phyloP scores from a whole-genome alignment of 2,329 filamentous ascomycete species.

The Ophiostoma perfectum region DNA sequence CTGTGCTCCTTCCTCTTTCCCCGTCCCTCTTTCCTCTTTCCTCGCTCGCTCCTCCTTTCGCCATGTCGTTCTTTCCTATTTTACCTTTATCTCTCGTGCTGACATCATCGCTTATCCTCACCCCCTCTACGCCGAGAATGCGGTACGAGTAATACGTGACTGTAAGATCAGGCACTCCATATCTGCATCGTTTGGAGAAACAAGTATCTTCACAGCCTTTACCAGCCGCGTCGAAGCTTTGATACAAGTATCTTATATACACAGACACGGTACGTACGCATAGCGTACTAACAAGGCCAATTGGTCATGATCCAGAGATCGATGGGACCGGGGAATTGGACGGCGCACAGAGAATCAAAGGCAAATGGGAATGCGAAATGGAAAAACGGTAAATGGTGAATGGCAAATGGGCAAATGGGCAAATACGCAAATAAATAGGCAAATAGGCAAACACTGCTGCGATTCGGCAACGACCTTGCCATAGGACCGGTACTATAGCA shows the following conservation, averaged over 20 bases:
- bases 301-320: slow-evolving; percentile 22
- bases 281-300: slow-evolving; percentile 18
- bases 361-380: neutral
- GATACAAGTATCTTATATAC: neutral
- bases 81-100: neutral
- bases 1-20: too few species aligned
- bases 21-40: neutral
- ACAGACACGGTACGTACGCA: neutral
- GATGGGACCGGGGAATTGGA: slow-evolving; percentile 20
- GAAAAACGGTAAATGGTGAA: neutral
- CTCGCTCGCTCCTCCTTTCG: too few species aligned
- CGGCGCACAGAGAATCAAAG: neutral
- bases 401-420: neutral
- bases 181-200: slow-evolving; percentile 11
- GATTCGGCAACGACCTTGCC: too few species aligned
- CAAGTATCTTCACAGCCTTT: neutral
- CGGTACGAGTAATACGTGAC: neutral
- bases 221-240: too few species aligned
- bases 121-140: slow-evolving; percentile 12
- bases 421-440: too few species aligned
- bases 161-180: slow-evolving; percentile 5
- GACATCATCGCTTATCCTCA: slow-evolving; percentile 9
- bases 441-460: too few species aligned
- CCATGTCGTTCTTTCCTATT: neutral
- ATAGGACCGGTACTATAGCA: slow-evolving; percentile 5